phyloP scores from a whole-genome alignment of 805 yeast species.

The Ogataea pini region DNA sequence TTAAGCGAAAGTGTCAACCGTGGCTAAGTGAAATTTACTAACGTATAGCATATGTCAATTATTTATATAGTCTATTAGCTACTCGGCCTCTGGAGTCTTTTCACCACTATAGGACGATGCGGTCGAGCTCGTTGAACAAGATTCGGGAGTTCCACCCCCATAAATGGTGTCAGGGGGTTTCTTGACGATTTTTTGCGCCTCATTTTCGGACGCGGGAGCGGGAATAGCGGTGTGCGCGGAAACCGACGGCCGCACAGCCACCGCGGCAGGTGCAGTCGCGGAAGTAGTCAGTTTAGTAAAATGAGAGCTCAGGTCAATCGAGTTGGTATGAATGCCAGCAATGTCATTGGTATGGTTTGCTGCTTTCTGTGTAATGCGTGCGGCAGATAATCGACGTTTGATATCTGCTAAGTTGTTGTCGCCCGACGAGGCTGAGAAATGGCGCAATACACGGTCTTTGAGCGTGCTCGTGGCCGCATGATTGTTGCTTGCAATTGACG shows the following conservation, averaged over 20 bases:
- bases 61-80: too few species aligned
- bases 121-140: background rate
- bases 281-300: background rate
- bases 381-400: slow-evolving; percentile 34
- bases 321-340: slow-evolving; percentile 42
- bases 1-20: background rate
- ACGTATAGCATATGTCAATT: too few species aligned
- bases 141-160: slow-evolving; percentile 6
- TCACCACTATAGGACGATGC: background rate
- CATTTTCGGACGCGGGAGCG: background rate
- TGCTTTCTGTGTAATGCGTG: slow-evolving; percentile 43
- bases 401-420: slow-evolving; percentile 34
- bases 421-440: slow-evolving; percentile 34
- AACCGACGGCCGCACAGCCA: slow-evolving; percentile 1
- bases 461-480: slow-evolving; percentile 4
- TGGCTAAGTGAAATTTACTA: too few species aligned
- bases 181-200: slow-evolving; percentile 1
- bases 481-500: background rate
- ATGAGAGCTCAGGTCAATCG: slow-evolving; percentile 19
- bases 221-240: too few species aligned
- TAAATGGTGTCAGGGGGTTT: slow-evolving; percentile 7
- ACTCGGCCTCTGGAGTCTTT: background rate
- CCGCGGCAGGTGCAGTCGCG: slow-evolving; percentile 3
- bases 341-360: slow-evolving; percentile 45
- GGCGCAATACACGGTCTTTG: slow-evolving; percentile 25